Percentiles rank a stretch among this genome's conserved stretches.
Conservation (phyloP, 2,329 filamentous ascomycete genomes). For the Aureobasidium sp. region DNA sequence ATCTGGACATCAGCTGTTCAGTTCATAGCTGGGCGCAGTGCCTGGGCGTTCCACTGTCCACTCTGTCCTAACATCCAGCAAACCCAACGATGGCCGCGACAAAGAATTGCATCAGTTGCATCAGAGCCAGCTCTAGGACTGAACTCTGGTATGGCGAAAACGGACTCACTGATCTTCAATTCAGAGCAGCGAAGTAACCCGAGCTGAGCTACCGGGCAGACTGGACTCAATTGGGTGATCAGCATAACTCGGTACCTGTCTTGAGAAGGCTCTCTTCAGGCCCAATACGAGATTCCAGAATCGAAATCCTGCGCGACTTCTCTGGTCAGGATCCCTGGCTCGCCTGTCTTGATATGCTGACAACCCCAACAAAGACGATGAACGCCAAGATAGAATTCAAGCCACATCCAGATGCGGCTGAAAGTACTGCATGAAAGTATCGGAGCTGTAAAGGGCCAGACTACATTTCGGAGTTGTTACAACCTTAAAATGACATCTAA, state of each 20-base stretch:
- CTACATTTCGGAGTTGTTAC: not conserved
- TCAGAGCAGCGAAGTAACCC: not conserved
- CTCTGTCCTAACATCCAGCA: too few relatives aligned
- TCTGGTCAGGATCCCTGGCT: not conserved
- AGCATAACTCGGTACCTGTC: not conserved
- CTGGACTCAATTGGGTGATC: too few relatives aligned
- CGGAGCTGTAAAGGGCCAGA: not conserved
- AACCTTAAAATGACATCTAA: constrained; percentile 4
- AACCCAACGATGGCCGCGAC: too few relatives aligned
- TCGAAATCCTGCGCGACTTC: not conserved
- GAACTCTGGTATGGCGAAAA: not conserved
- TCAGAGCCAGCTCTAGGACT: not conserved
- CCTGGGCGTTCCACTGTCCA: too few relatives aligned
- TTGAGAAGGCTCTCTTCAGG: not conserved
- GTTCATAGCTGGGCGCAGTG: not conserved
- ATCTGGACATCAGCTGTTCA: not conserved
- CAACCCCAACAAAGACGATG: not conserved
- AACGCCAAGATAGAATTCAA: not conserved
- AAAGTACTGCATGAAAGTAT: not conserved
- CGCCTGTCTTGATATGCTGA: not conserved
- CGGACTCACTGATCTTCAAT: not conserved
- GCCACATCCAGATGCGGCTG: not conserved
- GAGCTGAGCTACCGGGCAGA: too few relatives aligned
- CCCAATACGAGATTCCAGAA: not conserved
- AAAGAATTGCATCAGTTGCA: too few relatives aligned